Percentiles rank a stretch among this genome's conserved stretches.
These are phyloP conservation scores for Candida maesae DNA, from an alignment of 805 yeast species.

Conservation along the genomic window DNA sequence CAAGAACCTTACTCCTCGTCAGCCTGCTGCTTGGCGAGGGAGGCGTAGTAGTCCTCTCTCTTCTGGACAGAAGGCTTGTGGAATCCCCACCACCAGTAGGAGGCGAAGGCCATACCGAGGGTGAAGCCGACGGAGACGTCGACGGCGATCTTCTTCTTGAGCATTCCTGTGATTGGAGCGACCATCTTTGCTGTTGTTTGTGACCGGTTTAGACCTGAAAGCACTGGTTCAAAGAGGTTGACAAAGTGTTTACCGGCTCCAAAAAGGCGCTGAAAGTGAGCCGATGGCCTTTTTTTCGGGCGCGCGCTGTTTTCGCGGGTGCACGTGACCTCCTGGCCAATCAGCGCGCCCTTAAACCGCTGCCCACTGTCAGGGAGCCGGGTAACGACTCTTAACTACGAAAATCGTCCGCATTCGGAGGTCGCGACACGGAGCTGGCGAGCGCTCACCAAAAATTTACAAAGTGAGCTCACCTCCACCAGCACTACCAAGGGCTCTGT, in stretches of 20 bases:
- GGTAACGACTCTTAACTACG: conserved; percentile 10
- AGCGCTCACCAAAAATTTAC: neutral
- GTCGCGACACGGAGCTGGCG: too few relatives aligned
- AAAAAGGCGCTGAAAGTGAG: too few relatives aligned
- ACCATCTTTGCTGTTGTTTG: conserved; percentile 44
- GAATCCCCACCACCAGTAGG: conserved; percentile 80
- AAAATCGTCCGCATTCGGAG: neutral
- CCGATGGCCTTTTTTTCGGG: conserved; percentile 3
- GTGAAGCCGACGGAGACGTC: conserved; percentile 72
- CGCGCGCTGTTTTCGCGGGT: neutral
- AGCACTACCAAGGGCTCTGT: too few relatives aligned
- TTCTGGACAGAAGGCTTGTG: conserved; percentile 69
- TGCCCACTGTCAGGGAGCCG: conserved; percentile 9
- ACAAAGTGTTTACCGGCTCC: too few relatives aligned
- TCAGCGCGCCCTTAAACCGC: conserved; percentile 11
- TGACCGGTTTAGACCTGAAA: too few relatives aligned
- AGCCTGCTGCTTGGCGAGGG: conserved; percentile 25
- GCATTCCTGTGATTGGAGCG: conserved; percentile 82
- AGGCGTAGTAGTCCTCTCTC: conserved; percentile 78
- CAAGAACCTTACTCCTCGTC: conserved; percentile 11
- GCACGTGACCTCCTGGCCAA: conserved; percentile 16
- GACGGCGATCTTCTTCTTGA: conserved; percentile 74
- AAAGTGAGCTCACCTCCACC: neutral
- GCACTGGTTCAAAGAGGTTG: too few relatives aligned
- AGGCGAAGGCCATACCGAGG: conserved; percentile 59